Conservation (phyloP, 2,329 filamentous ascomycete species). For the Fusarium sp. region DNA sequence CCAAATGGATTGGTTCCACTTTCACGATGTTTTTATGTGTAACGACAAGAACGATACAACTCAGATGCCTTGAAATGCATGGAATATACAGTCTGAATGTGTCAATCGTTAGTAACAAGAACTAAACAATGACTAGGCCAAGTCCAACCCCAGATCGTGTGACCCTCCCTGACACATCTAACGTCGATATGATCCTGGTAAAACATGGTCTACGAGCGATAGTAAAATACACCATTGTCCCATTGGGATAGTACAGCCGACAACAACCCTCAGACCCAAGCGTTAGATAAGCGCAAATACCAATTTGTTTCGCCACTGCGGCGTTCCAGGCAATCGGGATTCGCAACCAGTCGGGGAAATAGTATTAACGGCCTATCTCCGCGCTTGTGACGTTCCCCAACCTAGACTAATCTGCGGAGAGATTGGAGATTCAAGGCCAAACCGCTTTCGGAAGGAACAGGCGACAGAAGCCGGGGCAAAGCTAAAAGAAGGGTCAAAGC, state of each 20-base stretch:
- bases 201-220: not conserved
- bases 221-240: not conserved
- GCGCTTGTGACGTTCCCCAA: constrained; percentile 10
- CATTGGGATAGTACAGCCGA: constrained; percentile 26
- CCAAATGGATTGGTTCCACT: constrained; percentile 3
- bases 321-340: not conserved
- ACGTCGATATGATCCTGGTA: not conserved
- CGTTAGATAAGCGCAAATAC: constrained; percentile 16
- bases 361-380: constrained; percentile 15
- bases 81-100: not conserved
- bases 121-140: not conserved
- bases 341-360: constrained; percentile 27
- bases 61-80: not conserved
- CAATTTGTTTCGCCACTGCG: not conserved
- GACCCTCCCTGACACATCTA: not conserved
- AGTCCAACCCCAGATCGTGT: not conserved
- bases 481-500: constrained; percentile 25
- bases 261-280: not conserved
- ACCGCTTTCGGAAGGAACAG: constrained; percentile 40
- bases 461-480: constrained; percentile 22
- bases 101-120: not conserved
- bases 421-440: constrained; percentile 25
- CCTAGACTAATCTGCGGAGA: constrained; percentile 3
- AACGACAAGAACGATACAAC: not conserved
- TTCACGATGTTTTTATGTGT: constrained; percentile 1